phyloP scores from a whole-genome alignment of 352 stramenopile genomes.

The Globisporangium spinosum region DNA sequence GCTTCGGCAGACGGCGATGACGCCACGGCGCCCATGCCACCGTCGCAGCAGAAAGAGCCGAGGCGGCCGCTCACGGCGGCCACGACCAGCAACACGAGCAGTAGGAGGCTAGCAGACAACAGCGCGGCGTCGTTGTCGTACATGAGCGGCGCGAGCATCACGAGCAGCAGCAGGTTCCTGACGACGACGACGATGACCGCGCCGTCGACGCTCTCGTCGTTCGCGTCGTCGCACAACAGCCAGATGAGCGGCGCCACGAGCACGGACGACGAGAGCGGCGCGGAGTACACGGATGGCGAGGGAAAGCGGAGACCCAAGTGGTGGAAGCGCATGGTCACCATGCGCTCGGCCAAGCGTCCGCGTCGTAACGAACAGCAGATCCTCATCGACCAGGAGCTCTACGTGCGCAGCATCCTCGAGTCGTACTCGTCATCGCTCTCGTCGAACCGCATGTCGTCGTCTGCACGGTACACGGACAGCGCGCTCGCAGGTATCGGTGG shows the following conservation, averaged over 20 bases:
- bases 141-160: slow-evolving; percentile 9
- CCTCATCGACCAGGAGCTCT: slow-evolving; percentile 57
- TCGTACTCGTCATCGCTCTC: slow-evolving; percentile 73
- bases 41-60: background rate
- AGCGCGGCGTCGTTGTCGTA: slow-evolving; percentile 13
- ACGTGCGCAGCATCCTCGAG: slow-evolving; percentile 70
- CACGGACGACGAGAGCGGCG: slow-evolving; percentile 10
- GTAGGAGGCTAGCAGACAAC: slow-evolving; percentile 9
- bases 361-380: slow-evolving; percentile 16
- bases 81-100: background rate
- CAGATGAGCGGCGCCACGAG: slow-evolving; percentile 11
- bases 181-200: slow-evolving; percentile 3
- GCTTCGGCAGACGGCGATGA: background rate
- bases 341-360: slow-evolving; percentile 24
- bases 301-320: slow-evolving; percentile 22
- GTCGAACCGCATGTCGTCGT: slow-evolving; percentile 50
- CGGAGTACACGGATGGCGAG: slow-evolving; percentile 22
- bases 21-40: background rate
- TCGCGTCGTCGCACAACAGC: slow-evolving; percentile 20
- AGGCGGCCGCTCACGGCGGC: background rate
- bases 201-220: slow-evolving; percentile 17
- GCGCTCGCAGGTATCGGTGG: slow-evolving; percentile 17
- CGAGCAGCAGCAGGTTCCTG: slow-evolving; percentile 15
- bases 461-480: slow-evolving; percentile 24
- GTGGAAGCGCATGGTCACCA: slow-evolving; percentile 36